Evolutionary conservation across 2,329 filamentous ascomycete species (phyloP).

Genomic region (Fusarium sp.): DNA sequence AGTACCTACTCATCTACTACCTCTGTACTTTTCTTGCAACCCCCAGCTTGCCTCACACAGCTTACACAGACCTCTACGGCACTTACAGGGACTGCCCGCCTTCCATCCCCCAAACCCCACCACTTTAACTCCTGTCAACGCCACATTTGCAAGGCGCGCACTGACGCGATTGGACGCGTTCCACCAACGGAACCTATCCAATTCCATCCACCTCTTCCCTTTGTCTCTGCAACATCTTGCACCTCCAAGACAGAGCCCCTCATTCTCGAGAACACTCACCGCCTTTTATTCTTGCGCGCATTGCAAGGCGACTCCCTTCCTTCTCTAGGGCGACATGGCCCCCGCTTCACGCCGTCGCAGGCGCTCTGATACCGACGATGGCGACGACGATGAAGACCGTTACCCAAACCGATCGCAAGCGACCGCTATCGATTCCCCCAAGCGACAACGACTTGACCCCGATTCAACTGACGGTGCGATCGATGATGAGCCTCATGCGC

Average conservation of each 20-base stretch:
- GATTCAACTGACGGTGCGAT: slow-evolving; percentile 35
- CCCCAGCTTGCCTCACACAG: background rate
- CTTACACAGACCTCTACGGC: background rate
- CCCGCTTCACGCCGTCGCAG: slow-evolving; percentile 55
- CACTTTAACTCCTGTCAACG: slow-evolving; percentile 37
- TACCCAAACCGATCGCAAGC: slow-evolving; percentile 38
- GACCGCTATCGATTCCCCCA: slow-evolving; percentile 46
- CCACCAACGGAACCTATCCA: slow-evolving; percentile 2
- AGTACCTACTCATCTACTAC: background rate
- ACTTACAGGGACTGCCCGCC: background rate
- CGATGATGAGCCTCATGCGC: slow-evolving; percentile 15
- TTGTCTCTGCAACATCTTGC: background rate
- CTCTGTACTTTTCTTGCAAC: background rate
- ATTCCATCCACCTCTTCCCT: slow-evolving; percentile 3
- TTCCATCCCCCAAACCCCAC: slow-evolving; percentile 28
- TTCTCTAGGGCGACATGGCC: slow-evolving; percentile 41
- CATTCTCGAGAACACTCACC: background rate
- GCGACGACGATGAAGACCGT: slow-evolving; percentile 46
- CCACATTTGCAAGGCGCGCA: slow-evolving; percentile 36
- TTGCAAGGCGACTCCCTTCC: background rate
- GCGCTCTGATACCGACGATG: slow-evolving; percentile 57
- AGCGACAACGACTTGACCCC: slow-evolving; percentile 51
- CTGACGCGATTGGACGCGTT: slow-evolving; percentile 41
- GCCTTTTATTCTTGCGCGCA: background rate
- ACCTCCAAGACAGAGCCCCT: background rate